Evolutionary conservation across 768 basidiomycete species (phyloP).

Genomic region (Asterophora lycoperdoides): DNA sequence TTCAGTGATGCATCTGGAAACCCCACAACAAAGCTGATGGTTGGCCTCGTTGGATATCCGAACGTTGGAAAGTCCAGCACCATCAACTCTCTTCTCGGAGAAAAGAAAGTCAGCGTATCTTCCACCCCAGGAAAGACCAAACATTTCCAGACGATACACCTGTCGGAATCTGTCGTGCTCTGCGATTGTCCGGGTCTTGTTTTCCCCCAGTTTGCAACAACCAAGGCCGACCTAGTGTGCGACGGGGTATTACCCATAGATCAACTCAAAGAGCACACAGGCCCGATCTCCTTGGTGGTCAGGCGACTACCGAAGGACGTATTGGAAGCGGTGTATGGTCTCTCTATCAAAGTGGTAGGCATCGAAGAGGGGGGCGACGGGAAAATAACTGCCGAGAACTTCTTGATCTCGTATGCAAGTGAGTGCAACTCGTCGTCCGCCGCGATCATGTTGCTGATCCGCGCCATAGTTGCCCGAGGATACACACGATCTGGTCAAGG

Average conservation of each 20-base stretch:
- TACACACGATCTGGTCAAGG: constrained; percentile 93
- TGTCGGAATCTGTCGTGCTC: constrained; percentile 81
- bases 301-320: constrained; percentile 77
- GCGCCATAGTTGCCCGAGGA: constrained; percentile 75
- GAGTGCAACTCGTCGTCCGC: constrained; percentile 31
- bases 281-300: constrained; percentile 73
- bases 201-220: constrained; percentile 97
- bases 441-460: constrained; percentile 13
- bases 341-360: constrained; percentile 59
- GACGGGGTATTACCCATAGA: constrained; percentile 98
- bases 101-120: constrained; percentile 97
- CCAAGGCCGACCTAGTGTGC: constrained; percentile 92
- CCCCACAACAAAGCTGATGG: constrained; percentile 59
- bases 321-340: constrained; percentile 87
- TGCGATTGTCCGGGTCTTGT: constrained; percentile 99
- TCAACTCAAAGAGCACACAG: constrained; percentile 91
- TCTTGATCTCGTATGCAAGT: constrained; percentile 92
- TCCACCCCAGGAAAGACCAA: constrained; percentile 98
- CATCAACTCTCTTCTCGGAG: constrained; percentile 92
- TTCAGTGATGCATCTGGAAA: constrained; percentile 59
- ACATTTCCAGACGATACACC: constrained; percentile 96
- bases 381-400: constrained; percentile 66
- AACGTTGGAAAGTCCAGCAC: constrained; percentile 99
- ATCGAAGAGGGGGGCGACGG: constrained; percentile 86
- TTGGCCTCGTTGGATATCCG: constrained; percentile 96